These are phyloP conservation scores for Cynara cardunculus DNA, from an alignment of 129 eudicot genomes.

Conservation along the genomic window DNA sequence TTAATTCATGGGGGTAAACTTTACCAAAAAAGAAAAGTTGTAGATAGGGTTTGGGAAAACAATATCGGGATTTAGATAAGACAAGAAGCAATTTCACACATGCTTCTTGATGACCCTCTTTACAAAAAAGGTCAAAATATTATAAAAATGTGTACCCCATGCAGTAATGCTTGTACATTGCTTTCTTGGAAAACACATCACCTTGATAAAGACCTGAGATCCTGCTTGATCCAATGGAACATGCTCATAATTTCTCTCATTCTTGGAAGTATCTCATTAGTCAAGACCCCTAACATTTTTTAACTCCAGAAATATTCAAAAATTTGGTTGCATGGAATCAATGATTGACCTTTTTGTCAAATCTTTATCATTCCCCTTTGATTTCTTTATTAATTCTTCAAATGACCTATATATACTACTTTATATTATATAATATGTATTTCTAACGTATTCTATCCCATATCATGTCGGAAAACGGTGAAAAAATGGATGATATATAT, in stretches of 20 bases:
- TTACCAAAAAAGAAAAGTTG: not conserved
- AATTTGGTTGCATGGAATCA: slow-evolving; percentile 11
- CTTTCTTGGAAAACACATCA: slow-evolving; percentile 32
- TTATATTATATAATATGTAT: not conserved
- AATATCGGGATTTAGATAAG: slow-evolving; percentile 11
- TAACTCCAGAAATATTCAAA: not conserved
- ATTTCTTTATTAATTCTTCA: slow-evolving; percentile 12
- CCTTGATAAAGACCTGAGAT: slow-evolving; percentile 47
- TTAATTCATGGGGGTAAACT: not conserved
- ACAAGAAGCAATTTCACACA: slow-evolving; percentile 25
- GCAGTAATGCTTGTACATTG: not conserved
- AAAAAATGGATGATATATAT: not conserved
- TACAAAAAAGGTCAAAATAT: slow-evolving; percentile 11
- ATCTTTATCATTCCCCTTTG: not conserved
- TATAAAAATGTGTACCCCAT: not conserved
- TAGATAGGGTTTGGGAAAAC: slow-evolving; percentile 26
- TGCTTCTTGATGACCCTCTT: slow-evolving; percentile 26
- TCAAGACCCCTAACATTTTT: slow-evolving; percentile 22
- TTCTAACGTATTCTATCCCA: not conserved
- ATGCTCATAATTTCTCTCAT: slow-evolving; percentile 39
- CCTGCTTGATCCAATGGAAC: slow-evolving; percentile 70
- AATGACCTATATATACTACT: not conserved
- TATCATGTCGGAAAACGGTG: not conserved
- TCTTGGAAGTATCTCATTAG: slow-evolving; percentile 33
- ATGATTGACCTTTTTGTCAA: slow-evolving; percentile 22